Evolutionary conservation across 805 yeast species (phyloP).

Genomic region (Pichia manshurica): DNA sequence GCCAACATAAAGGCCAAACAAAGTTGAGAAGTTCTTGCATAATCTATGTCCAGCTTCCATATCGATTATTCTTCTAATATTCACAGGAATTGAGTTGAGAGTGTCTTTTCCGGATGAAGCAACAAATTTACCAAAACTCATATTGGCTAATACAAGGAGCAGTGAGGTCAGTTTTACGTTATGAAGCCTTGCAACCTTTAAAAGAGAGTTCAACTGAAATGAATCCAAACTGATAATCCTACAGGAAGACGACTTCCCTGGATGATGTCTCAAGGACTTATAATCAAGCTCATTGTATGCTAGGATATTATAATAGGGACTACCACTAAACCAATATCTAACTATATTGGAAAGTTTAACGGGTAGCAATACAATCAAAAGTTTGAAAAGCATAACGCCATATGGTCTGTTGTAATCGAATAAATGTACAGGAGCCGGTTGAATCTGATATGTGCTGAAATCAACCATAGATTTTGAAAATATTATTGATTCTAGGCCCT

Average conservation of each 20-base stretch:
- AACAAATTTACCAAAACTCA: constrained; percentile 6
- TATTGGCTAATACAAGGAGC: constrained; percentile 4
- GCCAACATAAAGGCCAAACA: constrained; percentile 20
- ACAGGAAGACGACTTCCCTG: neutral
- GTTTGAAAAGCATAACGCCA: neutral
- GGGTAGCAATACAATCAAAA: constrained; percentile 9
- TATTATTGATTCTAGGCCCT: constrained; percentile 1
- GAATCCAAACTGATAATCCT: neutral
- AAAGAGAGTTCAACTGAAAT: neutral
- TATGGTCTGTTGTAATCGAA: constrained; percentile 9
- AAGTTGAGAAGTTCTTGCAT: constrained; percentile 6
- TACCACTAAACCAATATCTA: neutral
- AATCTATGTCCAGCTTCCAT: neutral
- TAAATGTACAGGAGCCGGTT: constrained; percentile 4
- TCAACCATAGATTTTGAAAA: constrained; percentile 5
- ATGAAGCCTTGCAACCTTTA: constrained; percentile 1
- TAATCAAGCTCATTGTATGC: neutral
- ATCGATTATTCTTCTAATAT: constrained; percentile 16
- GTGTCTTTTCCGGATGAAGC: constrained; percentile 14
- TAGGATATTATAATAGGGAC: neutral
- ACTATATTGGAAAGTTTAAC: neutral
- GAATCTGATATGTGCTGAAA: neutral
- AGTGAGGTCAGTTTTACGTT: constrained; percentile 14
- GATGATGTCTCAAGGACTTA: neutral
- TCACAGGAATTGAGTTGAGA: constrained; percentile 17